phyloP scores from a whole-genome alignment of 2,329 filamentous ascomycete genomes.

The Aureobasidium mangrovei region DNA sequence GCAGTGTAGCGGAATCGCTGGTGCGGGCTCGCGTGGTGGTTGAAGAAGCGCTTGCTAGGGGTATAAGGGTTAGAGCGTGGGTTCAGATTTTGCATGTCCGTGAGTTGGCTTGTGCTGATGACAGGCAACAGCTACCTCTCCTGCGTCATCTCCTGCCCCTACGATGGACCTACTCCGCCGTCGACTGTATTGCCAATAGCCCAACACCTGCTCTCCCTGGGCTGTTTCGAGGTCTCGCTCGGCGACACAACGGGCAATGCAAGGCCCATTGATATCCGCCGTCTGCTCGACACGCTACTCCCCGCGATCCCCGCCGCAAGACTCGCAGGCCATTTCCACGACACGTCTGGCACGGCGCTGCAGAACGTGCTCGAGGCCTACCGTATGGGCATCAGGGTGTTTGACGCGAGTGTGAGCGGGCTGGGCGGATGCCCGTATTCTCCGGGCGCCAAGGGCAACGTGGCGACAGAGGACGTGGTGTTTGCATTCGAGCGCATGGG shows the following conservation, averaged over 20 bases:
- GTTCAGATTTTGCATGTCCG: conserved; percentile 3
- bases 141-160: conserved; percentile 72
- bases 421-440: conserved; percentile 79
- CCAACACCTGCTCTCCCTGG: conserved; percentile 65
- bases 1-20: conserved; percentile 65
- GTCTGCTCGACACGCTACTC: conserved; percentile 54
- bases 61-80: conserved; percentile 60
- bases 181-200: conserved; percentile 51
- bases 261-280: conserved; percentile 61
- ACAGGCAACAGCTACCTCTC: conserved; percentile 52
- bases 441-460: conserved; percentile 78
- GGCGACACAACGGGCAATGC: conserved; percentile 90
- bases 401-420: conserved; percentile 71
- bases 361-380: conserved; percentile 71
- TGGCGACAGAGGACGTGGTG: conserved; percentile 75
- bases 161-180: conserved; percentile 51
- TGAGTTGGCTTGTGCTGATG: neutral
- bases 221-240: conserved; percentile 84
- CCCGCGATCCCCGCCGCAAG: conserved; percentile 61
- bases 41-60: conserved; percentile 52
- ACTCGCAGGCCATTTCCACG: conserved; percentile 78
- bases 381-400: conserved; percentile 66
- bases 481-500: conserved; percentile 66
- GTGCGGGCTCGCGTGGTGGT: conserved; percentile 63
- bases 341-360: conserved; percentile 76